A percentile compares a stretch with the other conserved stretches of the same genome.
phyloP scores from a whole-genome alignment of 106 monocot genomes.

The Dendrobium nobile region DNA sequence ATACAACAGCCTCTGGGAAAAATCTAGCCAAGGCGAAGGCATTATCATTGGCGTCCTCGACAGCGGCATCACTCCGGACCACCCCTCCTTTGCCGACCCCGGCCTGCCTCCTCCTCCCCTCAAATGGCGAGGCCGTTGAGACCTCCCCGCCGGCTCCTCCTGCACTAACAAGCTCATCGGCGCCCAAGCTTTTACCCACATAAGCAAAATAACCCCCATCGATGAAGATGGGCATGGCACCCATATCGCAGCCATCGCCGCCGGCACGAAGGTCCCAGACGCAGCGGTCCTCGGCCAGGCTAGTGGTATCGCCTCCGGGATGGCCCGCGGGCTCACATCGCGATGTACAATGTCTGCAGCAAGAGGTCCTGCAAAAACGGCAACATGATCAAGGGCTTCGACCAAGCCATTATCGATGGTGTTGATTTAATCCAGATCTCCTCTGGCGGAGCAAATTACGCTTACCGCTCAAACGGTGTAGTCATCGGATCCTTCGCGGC shows the following conservation, averaged over 20 bases:
- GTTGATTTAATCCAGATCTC: constrained; percentile 26
- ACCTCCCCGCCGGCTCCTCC: not conserved
- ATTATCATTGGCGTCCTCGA: no score
- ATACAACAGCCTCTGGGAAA: no score
- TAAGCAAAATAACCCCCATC: not conserved
- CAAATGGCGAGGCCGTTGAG: constrained; percentile 33
- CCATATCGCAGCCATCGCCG: constrained; percentile 31
- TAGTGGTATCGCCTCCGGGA: constrained; percentile 25
- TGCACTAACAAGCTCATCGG: constrained; percentile 51
- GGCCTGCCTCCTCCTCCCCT: constrained; percentile 23
- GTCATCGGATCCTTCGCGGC: constrained; percentile 14
- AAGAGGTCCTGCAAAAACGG: not conserved
- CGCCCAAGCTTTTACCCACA: constrained; percentile 2
- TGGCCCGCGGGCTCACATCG: constrained; percentile 24
- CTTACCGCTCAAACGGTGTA: not conserved
- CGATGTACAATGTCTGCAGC: constrained; percentile 17
- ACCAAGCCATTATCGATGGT: constrained; percentile 24
- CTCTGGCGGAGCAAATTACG: not conserved
- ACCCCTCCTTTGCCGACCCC: constrained; percentile 39
- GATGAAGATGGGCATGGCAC: constrained; percentile 30
- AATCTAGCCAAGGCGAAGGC: no score
- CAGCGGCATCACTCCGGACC: constrained; percentile 20
- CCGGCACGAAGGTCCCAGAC: constrained; percentile 14
- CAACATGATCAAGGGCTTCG: constrained; percentile 13
- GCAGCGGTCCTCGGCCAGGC: constrained; percentile 26